Evolutionary conservation across 208 protist genomes (phyloP), one percentile per base, ranked within the genome.

Genomic region (Trypanosoma caninum): DNA sequence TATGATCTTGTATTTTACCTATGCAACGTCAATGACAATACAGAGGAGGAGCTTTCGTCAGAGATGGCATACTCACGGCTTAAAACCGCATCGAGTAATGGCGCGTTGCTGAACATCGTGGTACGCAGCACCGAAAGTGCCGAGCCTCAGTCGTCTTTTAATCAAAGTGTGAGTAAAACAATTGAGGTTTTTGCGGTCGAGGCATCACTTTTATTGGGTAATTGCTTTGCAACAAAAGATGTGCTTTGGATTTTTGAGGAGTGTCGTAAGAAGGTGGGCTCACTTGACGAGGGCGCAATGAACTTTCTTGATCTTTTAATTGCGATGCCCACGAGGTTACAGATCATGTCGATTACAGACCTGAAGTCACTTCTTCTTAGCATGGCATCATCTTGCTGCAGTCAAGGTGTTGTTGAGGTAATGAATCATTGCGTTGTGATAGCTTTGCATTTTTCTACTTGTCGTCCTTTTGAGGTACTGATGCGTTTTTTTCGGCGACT

Each of bases 401-500:
- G 50, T n/a, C 20, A 59, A 14, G 48, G 22, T 11, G 47, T 34
- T n/a, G 2, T 62, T 35, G 22, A 37, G 3, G 20, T 42, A 2
- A 10, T 70, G 30, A 35, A 20, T 18, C 34, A 48, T 18, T 47
- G 35, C 25, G 23, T 46, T 13, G 55, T 41, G 14, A 27, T 33
- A 1, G 46, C 47, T 10, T 28, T 28, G 20, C 10, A 64, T 0
- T 27, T 55, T n/a, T 35, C 47, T 1, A 10, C 45, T 16, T 40
- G 47, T 40, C 56, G 55, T 8, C 64, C 64, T 14, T 50, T 63
- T 22, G 64, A 63, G 2, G 50, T 52, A 5, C 31, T 70, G 2
- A 40, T 16, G 20, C 44, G 64, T 28, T 70, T 70, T 23, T 70
- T 70, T n/a, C 44, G 64, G 31, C 41, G 62, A 25, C 20, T 69